Evolutionary conservation across 768 basidiomycete species (phyloP).

Genomic region (Boletus pseudopeckii): DNA sequence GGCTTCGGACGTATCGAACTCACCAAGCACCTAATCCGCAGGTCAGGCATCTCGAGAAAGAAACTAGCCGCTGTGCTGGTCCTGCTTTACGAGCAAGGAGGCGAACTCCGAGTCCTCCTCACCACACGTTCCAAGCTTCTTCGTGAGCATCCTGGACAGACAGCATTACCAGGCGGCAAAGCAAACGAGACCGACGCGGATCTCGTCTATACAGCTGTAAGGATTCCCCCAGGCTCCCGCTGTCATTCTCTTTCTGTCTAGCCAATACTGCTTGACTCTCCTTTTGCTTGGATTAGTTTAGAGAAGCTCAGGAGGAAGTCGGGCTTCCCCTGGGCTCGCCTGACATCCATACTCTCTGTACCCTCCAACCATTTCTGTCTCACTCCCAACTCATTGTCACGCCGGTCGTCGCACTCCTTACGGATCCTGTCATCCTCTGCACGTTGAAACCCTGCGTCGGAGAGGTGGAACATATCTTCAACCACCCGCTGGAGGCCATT

Average conservation of each 20-base stretch:
- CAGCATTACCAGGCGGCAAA: conserved; percentile 81
- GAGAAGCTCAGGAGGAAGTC: conserved; percentile 88
- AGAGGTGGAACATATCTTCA: conserved; percentile 80
- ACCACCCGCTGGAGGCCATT: conserved; percentile 71
- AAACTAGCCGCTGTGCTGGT: conserved; percentile 77
- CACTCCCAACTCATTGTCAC: conserved; percentile 68
- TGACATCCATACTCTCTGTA: conserved; percentile 55
- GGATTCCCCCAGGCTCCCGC: conserved; percentile 23
- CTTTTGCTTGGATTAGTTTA: conserved; percentile 42
- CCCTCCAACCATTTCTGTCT: conserved; percentile 66
- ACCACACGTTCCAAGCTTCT: conserved; percentile 82
- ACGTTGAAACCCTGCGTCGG: conserved; percentile 51
- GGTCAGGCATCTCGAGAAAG: conserved; percentile 32
- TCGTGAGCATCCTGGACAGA: conserved; percentile 75
- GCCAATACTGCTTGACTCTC: neutral
- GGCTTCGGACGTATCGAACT: neutral
- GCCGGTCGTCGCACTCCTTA: conserved; percentile 72
- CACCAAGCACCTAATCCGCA: conserved; percentile 10
- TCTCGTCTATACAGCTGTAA: conserved; percentile 71
- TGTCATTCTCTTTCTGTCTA: neutral
- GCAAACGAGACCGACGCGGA: conserved; percentile 62
- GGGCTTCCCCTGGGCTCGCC: conserved; percentile 57
- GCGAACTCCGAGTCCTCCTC: conserved; percentile 68
- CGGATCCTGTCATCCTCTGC: conserved; percentile 47
- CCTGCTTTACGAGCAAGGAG: conserved; percentile 69